phyloP scores from a whole-genome alignment of 2,329 filamentous ascomycete species.

The Sclerotinia nivalis region DNA sequence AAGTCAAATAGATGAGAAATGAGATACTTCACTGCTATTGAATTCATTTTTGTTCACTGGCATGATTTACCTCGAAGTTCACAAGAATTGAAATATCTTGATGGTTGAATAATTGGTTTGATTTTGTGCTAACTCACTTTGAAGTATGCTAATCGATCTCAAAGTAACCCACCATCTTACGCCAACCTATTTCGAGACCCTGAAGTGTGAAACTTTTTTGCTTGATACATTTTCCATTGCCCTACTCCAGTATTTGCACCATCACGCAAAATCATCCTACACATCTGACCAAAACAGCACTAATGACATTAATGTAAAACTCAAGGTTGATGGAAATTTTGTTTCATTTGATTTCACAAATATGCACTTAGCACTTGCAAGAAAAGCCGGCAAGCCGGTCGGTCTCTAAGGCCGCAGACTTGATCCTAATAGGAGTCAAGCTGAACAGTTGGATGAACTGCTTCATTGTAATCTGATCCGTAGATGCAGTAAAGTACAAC shows the following conservation, averaged over 20 bases:
- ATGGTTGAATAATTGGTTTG: background rate
- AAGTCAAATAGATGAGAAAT: background rate
- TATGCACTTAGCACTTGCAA: constrained; percentile 28
- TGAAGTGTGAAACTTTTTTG: background rate
- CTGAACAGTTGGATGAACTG: constrained; percentile 49
- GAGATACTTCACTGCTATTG: background rate
- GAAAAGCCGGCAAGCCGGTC: constrained; percentile 69
- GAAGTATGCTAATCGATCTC: background rate
- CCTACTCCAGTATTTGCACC: background rate
- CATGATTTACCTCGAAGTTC: background rate
- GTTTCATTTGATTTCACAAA: constrained; percentile 13
- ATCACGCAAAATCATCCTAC: background rate
- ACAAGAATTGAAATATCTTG: background rate
- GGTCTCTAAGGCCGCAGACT: constrained; percentile 70
- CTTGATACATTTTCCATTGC: background rate
- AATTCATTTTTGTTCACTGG: background rate
- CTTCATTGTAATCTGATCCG: constrained; percentile 44
- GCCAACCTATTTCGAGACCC: too few species aligned
- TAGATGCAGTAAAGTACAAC: constrained; percentile 40
- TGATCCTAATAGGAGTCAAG: constrained; percentile 53
- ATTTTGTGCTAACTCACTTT: background rate
- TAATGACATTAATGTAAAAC: background rate
- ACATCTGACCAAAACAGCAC: background rate
- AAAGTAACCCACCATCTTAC: background rate
- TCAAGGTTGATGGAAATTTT: constrained; percentile 1